phyloP scores from a whole-genome alignment of 305 asterid genomes.

The Fraxinus velutina region DNA sequence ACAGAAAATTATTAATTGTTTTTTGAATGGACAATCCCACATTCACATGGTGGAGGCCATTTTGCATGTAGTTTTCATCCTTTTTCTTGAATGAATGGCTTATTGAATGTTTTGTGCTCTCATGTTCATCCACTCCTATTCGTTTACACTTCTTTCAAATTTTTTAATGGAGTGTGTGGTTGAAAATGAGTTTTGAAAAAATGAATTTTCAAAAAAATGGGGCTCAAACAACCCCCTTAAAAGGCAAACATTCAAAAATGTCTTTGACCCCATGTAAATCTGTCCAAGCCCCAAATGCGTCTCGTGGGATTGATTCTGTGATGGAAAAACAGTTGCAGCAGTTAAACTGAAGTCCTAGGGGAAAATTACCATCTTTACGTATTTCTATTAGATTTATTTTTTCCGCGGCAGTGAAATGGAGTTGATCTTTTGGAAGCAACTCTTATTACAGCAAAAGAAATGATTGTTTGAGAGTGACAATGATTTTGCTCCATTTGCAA shows the following conservation, averaged over 20 bases:
- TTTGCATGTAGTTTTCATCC: slow-evolving; percentile 17
- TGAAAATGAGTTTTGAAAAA: no score
- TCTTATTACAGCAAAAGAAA: not conserved
- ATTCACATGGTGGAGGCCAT: slow-evolving; percentile 43
- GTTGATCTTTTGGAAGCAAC: not conserved
- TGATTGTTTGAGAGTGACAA: not conserved
- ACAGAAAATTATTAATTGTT: not conserved
- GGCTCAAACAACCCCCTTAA: no score
- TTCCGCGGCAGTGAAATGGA: not conserved
- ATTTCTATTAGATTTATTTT: not conserved
- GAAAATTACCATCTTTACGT: not conserved
- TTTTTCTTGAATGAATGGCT: slow-evolving; percentile 16
- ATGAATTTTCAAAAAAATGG: no score
- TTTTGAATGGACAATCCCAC: slow-evolving; percentile 24
- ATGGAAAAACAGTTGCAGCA: not conserved
- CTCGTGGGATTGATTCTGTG: not conserved
- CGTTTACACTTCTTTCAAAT: not conserved
- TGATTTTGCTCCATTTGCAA: not conserved
- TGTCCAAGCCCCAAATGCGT: not conserved
- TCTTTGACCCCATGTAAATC: not conserved
- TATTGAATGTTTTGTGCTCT: slow-evolving; percentile 39
- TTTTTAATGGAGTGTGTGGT: no score
- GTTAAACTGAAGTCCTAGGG: not conserved
- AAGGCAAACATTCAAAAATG: not conserved
- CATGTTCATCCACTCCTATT: slow-evolving; percentile 34